Evolutionary conservation across 2,329 filamentous ascomycete species (phyloP).

Genomic region (Phoma sp.): DNA sequence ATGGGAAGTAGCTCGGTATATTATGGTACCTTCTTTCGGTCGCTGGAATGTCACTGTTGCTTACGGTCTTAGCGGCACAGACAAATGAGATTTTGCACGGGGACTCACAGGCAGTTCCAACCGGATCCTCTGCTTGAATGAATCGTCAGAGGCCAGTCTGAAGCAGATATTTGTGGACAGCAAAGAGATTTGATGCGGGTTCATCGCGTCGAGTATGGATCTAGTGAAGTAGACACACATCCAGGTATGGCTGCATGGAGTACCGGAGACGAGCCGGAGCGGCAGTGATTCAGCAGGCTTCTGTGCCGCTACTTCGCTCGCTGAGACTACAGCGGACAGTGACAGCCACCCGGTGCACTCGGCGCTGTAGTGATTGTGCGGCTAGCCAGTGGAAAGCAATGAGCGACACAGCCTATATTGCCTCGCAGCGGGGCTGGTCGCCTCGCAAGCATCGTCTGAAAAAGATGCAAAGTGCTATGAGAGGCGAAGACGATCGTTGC

Average conservation of each 20-base stretch:
- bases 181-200: not conserved
- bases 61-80: constrained; percentile 22
- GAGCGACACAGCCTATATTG: not conserved
- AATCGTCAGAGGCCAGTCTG: constrained; percentile 13
- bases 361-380: no score
- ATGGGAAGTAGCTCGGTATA: no score
- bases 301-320: not conserved
- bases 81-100: constrained; percentile 18
- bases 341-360: not conserved
- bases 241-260: not conserved
- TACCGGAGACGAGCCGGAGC: not conserved
- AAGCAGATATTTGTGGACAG: constrained; percentile 9
- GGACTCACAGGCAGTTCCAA: not conserved
- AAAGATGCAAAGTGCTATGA: not conserved
- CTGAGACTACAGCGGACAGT: not conserved
- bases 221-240: not conserved
- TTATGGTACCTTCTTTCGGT: no score
- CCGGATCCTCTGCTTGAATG: not conserved
- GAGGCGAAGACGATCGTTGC: not conserved
- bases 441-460: not conserved
- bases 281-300: not conserved
- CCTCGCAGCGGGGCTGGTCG: not conserved
- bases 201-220: no score
- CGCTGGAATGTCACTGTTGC: not conserved
- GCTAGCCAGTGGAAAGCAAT: not conserved